phyloP scores from a whole-genome alignment of 495 filamentous ascomycete species.

The Physcia stellaris region DNA sequence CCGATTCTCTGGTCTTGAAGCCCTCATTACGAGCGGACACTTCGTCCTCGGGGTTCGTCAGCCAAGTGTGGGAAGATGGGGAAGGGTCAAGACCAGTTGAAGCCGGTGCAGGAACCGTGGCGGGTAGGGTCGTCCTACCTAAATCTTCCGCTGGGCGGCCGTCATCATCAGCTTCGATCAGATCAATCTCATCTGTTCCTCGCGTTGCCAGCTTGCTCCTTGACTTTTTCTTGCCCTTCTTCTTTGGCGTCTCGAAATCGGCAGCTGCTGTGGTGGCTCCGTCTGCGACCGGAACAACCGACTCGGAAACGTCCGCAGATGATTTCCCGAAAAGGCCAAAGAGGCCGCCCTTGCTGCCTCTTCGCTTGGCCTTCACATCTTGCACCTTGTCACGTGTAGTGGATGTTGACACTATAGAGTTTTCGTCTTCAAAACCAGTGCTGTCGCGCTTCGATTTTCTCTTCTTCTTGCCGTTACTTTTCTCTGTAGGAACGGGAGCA shows the following conservation, averaged over 20 bases:
- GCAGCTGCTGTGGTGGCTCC: conserved; percentile 10
- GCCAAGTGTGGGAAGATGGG: neutral
- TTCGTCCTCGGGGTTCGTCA: conserved; percentile 9
- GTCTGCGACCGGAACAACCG: too few relatives aligned
- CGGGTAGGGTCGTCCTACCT: conserved; percentile 15
- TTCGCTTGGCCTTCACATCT: conserved; percentile 20
- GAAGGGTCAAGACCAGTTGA: conserved; percentile 4
- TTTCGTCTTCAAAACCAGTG: conserved; percentile 20
- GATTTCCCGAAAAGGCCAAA: conserved; percentile 20
- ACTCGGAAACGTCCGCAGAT: neutral
- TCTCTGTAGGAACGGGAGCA: conserved; percentile 9
- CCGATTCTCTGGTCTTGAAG: conserved; percentile 4
- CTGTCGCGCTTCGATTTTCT: conserved; percentile 19
- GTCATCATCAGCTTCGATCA: too few relatives aligned
- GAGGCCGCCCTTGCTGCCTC: conserved; percentile 23
- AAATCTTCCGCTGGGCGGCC: neutral
- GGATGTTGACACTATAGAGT: conserved; percentile 25
- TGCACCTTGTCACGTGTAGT: conserved; percentile 19
- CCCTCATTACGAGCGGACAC: neutral
- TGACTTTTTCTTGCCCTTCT: conserved; percentile 30
- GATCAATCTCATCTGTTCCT: conserved; percentile 3
- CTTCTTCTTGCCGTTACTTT: conserved; percentile 14
- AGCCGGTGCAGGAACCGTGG: conserved; percentile 13
- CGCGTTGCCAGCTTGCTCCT: conserved; percentile 17
- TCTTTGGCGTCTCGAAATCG: conserved; percentile 23